Evolutionary conservation across 768 basidiomycete species (phyloP), one percentile per base, ranked within the genome.

Genomic region (Tylopilus rubrobrunneus): DNA sequence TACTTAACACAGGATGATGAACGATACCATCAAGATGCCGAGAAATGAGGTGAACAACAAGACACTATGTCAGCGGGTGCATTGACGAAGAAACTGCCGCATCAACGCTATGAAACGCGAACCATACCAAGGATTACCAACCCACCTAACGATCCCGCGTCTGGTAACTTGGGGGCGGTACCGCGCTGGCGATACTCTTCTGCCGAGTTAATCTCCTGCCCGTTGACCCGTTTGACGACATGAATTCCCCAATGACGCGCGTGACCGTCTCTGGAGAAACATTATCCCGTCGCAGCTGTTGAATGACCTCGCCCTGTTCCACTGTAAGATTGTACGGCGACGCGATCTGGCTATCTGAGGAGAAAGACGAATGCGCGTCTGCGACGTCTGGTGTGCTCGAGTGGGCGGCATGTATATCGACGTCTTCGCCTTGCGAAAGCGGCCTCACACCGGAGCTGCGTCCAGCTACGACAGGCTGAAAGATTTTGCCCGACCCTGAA

Each of bases 111-210:
- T 31, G 8, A 37, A 14, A 37, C 15, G 36, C 14, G 19, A 39
- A 33, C 6, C 0, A 7, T 3, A n/a, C n/a, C n/a, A n/a, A n/a
- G n/a, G n/a, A n/a, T n/a, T n/a, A n/a, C n/a, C n/a, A n/a, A n/a
- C n/a, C n/a, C n/a, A 9, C 12, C 7, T 7, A 23, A 29, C 15
- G 3, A 25, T 17, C 36, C 23, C 44, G 57, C 5, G 56, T 58
- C 41, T 54, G 59, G 31, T 66, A 65, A 27, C 64, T 65, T 10
- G 64, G 63, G 6, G 61, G 64, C 1, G 52, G 59, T 19, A 45
- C 36, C n/a, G 17, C 40, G 19, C 64, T 55, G 6, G 17, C n/a
- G 17, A 49, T 6, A n/a, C 58, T 57, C 44, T 15, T 31, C 25
- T 5, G 23, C 2, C 31, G 47, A 2, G 0, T 21, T 21, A 25